phyloP scores from a whole-genome alignment of 306 rosid genomes.

The Elaeagnus macrophylla region DNA sequence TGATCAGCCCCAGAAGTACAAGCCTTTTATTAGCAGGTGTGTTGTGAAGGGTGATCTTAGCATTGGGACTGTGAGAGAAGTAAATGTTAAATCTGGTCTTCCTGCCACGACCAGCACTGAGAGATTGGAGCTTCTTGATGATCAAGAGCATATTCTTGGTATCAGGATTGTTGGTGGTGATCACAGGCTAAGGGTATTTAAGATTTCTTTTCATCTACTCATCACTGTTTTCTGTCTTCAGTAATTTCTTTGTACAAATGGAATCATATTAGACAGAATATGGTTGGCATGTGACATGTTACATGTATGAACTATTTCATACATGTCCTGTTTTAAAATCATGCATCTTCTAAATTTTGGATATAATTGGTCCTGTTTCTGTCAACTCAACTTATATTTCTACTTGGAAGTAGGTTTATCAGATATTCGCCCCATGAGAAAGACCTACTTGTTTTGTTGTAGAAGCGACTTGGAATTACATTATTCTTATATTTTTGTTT shows the following conservation, averaged over 20 bases:
- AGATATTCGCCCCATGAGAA: too few species aligned
- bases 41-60: conserved; percentile 71
- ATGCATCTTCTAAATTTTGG: too few species aligned
- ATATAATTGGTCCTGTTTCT: too few species aligned
- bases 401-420: too few species aligned
- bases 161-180: conserved; percentile 81
- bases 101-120: conserved; percentile 93
- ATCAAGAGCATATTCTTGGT: conserved; percentile 79
- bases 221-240: conserved; percentile 1
- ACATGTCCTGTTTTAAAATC: too few species aligned
- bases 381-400: too few species aligned
- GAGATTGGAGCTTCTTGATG: conserved; percentile 81
- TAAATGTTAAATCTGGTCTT: conserved; percentile 91
- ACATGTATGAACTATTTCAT: too few species aligned
- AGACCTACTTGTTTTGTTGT: too few species aligned
- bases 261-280: not conserved
- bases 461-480: too few species aligned
- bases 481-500: too few species aligned
- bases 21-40: conserved; percentile 86
- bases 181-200: conserved; percentile 70
- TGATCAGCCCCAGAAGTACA: conserved; percentile 86
- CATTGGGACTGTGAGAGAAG: conserved; percentile 87
- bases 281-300: too few species aligned
- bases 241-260: not conserved
- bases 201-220: not conserved